Base-by-base conservation (phyloP, 192 early-diverging fungal species). In the Ambispora gerdemannii region DNA sequence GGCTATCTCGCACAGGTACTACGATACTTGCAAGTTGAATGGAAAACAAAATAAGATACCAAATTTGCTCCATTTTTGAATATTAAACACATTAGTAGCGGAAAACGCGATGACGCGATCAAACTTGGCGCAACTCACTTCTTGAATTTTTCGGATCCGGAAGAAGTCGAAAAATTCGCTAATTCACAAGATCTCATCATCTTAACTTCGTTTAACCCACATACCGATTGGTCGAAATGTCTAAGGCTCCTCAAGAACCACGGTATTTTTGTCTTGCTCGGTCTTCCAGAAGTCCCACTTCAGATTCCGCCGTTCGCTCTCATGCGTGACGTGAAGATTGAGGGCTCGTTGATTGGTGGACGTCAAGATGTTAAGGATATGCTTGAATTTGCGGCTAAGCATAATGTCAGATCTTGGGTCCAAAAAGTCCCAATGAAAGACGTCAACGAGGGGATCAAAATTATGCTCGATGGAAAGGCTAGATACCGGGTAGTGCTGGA, bases 401-500 rank as follows among this genome's bases (percentile, higher is more conserved):
- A 84, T 35, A 77, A 82, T 36, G 84, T 94, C 27, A 77, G 80
- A 25, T 83, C 90, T 3, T 83, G 81, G 76, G 80, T 92, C 49
- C 87, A 91, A 75, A 82, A 74, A 63, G 78, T 81, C 52, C 83
- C 88, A 8, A 80, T 90, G 74, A 80, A 75, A 30, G 78, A 90
- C 34, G 79, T 82, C 43, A 87, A 90, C 61, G 81, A 83, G 63
- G 92, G 84, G 7, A 68, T 90, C 38, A 74, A 86, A 73, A 74
- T 72, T 36, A 73, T 91, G 47, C 81, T 83, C 67, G 74, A 79
- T 22, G 88, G 88, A 63, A 83, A 86, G 67, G 87, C 80, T 3
- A 82, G 83, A 67, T 92, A 90, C 73, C 82, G 92, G 53, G 72
- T 90, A 65, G 91, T 94, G 43, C 78, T 92, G 52, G 80, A 88